A percentile compares a stretch with the other conserved stretches of the same genome.
Evolutionary conservation across 768 basidiomycete genomes (phyloP).

Genomic region (Leccinellum albellum): DNA sequence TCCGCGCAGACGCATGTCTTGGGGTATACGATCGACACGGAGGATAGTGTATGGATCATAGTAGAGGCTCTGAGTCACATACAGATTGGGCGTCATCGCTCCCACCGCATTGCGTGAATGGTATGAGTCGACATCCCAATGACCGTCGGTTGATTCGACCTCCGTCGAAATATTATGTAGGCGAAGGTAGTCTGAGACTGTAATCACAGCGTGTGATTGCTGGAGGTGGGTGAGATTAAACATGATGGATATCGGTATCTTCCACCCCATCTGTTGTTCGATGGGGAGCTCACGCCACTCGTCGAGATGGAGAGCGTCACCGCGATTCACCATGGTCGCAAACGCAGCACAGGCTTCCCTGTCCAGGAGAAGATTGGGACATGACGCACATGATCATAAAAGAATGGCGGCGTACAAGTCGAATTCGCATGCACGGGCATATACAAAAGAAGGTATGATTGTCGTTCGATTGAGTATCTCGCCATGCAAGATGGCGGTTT

Average conservation of each 20-base stretch:
- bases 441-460: constrained; percentile 44
- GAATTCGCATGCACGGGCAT: constrained; percentile 44
- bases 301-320: constrained; percentile 35
- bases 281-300: constrained; percentile 40
- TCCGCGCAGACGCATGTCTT: constrained; percentile 31
- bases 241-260: constrained; percentile 37
- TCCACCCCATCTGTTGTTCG: constrained; percentile 36
- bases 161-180: constrained; percentile 34
- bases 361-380: neutral
- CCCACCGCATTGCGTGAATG: constrained; percentile 23
- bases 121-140: constrained; percentile 36
- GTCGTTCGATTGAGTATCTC: constrained; percentile 40
- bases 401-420: constrained; percentile 20
- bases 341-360: constrained; percentile 39
- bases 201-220: constrained; percentile 35
- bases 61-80: constrained; percentile 34
- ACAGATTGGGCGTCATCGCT: constrained; percentile 20
- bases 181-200: constrained; percentile 40
- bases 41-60: constrained; percentile 35
- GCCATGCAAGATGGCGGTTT: constrained; percentile 42
- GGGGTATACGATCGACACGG: constrained; percentile 37
- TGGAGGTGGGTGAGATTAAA: constrained; percentile 41
- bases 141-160: constrained; percentile 35
- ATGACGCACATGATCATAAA: neutral
- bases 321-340: constrained; percentile 44